phyloP scores from a whole-genome alignment of 352 stramenopile genomes.

The Phytophthora pini region DNA sequence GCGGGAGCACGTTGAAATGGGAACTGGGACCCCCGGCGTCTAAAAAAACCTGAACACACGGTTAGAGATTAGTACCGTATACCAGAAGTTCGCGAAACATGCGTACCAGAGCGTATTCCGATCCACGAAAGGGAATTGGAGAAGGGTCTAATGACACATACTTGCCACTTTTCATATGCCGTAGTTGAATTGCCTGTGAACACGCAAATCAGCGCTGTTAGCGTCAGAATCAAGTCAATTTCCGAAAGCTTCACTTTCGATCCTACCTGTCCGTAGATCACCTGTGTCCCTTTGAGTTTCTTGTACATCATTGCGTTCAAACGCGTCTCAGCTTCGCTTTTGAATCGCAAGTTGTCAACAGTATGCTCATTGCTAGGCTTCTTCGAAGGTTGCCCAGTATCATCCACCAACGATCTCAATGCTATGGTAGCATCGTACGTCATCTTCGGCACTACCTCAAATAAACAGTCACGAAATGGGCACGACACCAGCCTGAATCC shows the following conservation, averaged over 20 bases:
- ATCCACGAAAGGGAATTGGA: conserved; percentile 55
- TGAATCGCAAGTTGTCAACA: conserved; percentile 65
- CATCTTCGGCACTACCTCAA: conserved; percentile 80
- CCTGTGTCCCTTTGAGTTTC: conserved; percentile 61
- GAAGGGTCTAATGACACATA: conserved; percentile 61
- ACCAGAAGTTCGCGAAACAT: neutral
- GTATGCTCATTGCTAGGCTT: conserved; percentile 30
- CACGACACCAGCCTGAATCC: conserved; percentile 52
- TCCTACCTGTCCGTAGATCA: conserved; percentile 71
- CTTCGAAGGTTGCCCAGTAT: conserved; percentile 10
- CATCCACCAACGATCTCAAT: conserved; percentile 35
- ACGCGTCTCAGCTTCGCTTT: conserved; percentile 67
- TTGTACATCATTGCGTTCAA: conserved; percentile 81
- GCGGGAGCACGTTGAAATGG: conserved; percentile 60
- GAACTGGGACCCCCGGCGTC: conserved; percentile 50
- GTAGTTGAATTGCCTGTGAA: conserved; percentile 61
- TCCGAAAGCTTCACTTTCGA: neutral
- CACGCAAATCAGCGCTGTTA: neutral
- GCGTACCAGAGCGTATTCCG: conserved; percentile 58
- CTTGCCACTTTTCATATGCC: conserved; percentile 66
- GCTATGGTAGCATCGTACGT: conserved; percentile 69
- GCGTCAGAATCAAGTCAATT: neutral
- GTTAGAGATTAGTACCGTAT: conserved; percentile 21
- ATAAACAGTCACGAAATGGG: conserved; percentile 71
- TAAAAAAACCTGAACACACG: conserved; percentile 52